Conservation (phyloP, 805 yeast species). For the Naumovozyma dairenensis region DNA sequence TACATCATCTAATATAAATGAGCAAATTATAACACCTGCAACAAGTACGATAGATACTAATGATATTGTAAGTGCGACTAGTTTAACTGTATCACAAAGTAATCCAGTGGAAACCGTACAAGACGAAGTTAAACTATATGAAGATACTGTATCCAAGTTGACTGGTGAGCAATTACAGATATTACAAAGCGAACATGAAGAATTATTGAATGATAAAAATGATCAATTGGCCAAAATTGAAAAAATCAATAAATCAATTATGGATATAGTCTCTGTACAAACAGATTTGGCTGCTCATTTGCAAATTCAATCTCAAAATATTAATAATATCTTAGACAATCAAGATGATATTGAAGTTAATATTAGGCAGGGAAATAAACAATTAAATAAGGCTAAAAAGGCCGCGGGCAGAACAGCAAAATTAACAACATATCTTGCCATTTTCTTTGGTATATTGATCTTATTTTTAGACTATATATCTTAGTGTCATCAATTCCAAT, state of each 20-base stretch:
- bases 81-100: conserved; percentile 25
- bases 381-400: conserved; percentile 56
- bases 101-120: conserved; percentile 20
- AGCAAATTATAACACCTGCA: too few species aligned
- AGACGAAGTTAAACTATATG: conserved; percentile 29
- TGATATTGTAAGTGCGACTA: conserved; percentile 2
- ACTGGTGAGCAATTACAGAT: conserved; percentile 49
- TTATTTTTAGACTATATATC: conserved; percentile 45
- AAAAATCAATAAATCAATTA: conserved; percentile 48
- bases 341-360: conserved; percentile 60
- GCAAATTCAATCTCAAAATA: conserved; percentile 60
- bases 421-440: conserved; percentile 44
- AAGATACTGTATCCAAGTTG: conserved; percentile 27
- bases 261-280: conserved; percentile 68
- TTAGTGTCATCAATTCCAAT: too few species aligned
- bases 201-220: conserved; percentile 43
- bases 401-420: conserved; percentile 54
- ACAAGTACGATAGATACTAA: too few species aligned
- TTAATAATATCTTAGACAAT: conserved; percentile 50
- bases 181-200: conserved; percentile 50
- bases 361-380: conserved; percentile 60
- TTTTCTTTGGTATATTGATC: conserved; percentile 46
- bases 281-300: conserved; percentile 66
- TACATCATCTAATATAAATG: too few species aligned
- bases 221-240: conserved; percentile 52